Evolutionary conservation across 441 rosid species (phyloP).

Genomic region (Arabidopsis hybrid): DNA sequence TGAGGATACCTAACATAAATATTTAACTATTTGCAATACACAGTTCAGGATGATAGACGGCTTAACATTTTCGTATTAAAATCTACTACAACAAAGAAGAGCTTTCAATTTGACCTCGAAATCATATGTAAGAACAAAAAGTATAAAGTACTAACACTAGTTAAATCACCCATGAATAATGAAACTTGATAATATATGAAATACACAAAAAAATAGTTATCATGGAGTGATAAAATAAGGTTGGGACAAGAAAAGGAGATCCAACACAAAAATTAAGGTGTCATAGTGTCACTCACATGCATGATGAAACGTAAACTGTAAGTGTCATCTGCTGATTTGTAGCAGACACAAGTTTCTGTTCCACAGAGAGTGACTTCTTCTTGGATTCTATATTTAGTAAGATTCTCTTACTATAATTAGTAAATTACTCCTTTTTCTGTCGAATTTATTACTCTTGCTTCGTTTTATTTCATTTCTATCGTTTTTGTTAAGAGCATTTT

Average conservation of each 20-base stretch:
- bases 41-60: not conserved
- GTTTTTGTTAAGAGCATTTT: constrained; percentile 10
- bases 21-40: not conserved
- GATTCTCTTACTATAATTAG: constrained; percentile 40
- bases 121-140: not conserved
- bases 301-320: constrained; percentile 25
- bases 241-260: constrained; percentile 31
- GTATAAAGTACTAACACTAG: not conserved
- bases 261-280: constrained; percentile 12
- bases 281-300: constrained; percentile 25
- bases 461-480: constrained; percentile 8
- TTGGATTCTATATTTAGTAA: constrained; percentile 38
- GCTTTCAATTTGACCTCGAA: not conserved
- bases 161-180: not conserved
- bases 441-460: constrained; percentile 35
- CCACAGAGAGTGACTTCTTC: constrained; percentile 42
- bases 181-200: not conserved
- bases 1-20: not conserved
- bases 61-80: not conserved
- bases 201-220: not conserved
- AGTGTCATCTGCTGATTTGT: constrained; percentile 41
- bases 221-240: not conserved
- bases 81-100: not conserved
- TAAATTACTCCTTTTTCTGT: constrained; percentile 2
- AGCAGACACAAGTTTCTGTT: constrained; percentile 41